Evolutionary conservation across 345 rosid species (phyloP).

Genomic region (Salix caprea): DNA sequence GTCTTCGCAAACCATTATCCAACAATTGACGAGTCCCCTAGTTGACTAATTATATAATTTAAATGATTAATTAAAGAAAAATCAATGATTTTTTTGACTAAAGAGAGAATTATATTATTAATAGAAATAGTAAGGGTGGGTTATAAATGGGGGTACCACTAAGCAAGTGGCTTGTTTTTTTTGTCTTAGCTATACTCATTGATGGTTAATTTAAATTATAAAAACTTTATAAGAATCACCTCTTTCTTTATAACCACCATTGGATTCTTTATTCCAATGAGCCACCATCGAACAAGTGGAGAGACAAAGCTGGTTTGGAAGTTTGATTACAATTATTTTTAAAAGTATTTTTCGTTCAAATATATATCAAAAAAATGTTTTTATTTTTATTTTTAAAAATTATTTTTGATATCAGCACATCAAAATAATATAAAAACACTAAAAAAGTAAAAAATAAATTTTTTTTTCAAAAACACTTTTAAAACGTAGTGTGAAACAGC

Average conservation of each 20-base stretch:
- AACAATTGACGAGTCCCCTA: neutral
- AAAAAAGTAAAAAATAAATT: too few species aligned
- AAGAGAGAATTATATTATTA: neutral
- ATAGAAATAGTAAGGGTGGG: conserved; percentile 15
- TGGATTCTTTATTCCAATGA: conserved; percentile 7
- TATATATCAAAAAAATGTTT: too few species aligned
- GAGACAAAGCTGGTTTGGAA: neutral
- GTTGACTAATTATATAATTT: neutral
- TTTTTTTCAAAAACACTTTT: too few species aligned
- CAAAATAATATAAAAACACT: too few species aligned
- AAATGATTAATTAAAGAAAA: neutral
- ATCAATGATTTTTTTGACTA: neutral
- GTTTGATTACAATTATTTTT: too few species aligned
- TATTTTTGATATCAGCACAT: too few species aligned
- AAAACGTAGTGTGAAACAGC: too few species aligned
- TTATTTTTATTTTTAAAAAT: too few species aligned
- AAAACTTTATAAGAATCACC: conserved; percentile 16
- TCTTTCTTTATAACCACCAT: neutral
- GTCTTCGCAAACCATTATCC: neutral
- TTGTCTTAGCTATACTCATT: conserved; percentile 27
- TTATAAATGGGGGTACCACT: conserved; percentile 34
- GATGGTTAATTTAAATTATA: neutral
- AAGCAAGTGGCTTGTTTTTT: conserved; percentile 30
- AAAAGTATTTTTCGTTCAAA: fast-evolving
- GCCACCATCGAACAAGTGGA: conserved; percentile 29